phyloP scores from a whole-genome alignment of 352 stramenopile genomes.

The Phytophthora melonis region DNA sequence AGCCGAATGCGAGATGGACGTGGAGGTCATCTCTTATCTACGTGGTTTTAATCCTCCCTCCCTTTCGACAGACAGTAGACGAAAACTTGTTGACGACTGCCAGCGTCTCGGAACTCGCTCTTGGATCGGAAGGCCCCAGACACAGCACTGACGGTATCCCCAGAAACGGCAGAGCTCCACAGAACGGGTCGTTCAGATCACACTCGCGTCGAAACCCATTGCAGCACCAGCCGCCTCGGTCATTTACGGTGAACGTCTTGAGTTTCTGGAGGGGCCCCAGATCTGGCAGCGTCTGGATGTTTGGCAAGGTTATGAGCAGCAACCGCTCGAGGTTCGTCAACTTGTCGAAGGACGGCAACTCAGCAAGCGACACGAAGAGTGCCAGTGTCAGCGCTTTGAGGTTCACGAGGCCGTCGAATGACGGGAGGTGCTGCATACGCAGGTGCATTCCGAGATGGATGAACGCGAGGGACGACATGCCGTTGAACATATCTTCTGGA shows the following conservation, averaged over 20 bases:
- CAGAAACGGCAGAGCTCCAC: not conserved
- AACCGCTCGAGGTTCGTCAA: conserved; percentile 33
- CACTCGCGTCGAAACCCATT: conserved; percentile 9
- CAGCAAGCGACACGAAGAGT: conserved; percentile 2
- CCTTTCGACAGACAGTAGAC: too few relatives aligned
- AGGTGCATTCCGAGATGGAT: conserved; percentile 34
- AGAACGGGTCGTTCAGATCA: conserved; percentile 6
- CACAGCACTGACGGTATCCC: too few relatives aligned
- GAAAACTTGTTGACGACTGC: too few relatives aligned
- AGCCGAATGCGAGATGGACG: too few relatives aligned
- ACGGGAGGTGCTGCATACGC: conserved; percentile 20
- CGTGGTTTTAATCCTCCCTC: too few relatives aligned
- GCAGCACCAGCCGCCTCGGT: conserved; percentile 4
- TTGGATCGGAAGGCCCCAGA: not conserved
- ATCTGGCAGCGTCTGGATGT: not conserved
- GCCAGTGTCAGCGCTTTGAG: conserved; percentile 39
- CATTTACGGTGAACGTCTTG: not conserved
- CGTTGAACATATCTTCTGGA: conserved; percentile 37
- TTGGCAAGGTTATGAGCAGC: not conserved
- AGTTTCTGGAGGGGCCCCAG: not conserved
- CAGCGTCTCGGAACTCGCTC: not conserved
- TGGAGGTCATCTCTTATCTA: too few relatives aligned
- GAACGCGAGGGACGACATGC: conserved; percentile 46
- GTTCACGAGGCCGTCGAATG: conserved; percentile 32
- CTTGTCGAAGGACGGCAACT: conserved; percentile 25